Conservation (phyloP, 495 filamentous ascomycete genomes). For the Neurospora terricola region DNA sequence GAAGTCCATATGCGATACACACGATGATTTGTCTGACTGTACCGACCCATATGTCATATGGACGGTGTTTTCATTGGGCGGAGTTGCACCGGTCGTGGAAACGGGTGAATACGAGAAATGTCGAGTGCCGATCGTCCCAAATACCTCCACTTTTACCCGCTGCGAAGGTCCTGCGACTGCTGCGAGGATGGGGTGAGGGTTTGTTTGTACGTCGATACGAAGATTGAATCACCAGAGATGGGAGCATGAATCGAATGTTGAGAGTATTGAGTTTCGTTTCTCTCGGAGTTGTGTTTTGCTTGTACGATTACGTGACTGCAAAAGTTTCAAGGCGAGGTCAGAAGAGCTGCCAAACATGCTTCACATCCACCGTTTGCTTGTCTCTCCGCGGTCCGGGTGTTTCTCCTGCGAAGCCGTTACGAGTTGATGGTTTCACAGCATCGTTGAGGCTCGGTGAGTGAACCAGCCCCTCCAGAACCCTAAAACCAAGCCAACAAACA, state of each 20-base stretch:
- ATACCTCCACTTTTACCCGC: neutral
- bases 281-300: neutral
- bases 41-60: neutral
- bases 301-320: neutral
- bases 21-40: neutral
- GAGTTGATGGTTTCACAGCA: neutral
- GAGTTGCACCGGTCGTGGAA: neutral
- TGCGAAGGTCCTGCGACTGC: neutral
- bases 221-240: neutral
- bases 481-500: neutral
- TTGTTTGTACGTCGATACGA: neutral
- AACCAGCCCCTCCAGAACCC: neutral
- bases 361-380: neutral
- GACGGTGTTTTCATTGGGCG: neutral
- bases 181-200: neutral
- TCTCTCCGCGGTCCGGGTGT: neutral
- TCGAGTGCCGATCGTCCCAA: slow-evolving; percentile 1
- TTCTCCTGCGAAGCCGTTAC: neutral
- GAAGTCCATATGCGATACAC: neutral
- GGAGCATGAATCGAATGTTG: neutral
- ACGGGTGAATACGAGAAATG: slow-evolving; percentile 4
- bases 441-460: neutral
- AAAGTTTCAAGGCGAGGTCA: neutral
- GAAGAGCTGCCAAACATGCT: neutral
- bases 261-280: neutral